A percentile compares a stretch with the other conserved stretches of the same genome.
Conservation (phyloP, 2,329 filamentous ascomycete genomes). For the Botrytis galanthina region DNA sequence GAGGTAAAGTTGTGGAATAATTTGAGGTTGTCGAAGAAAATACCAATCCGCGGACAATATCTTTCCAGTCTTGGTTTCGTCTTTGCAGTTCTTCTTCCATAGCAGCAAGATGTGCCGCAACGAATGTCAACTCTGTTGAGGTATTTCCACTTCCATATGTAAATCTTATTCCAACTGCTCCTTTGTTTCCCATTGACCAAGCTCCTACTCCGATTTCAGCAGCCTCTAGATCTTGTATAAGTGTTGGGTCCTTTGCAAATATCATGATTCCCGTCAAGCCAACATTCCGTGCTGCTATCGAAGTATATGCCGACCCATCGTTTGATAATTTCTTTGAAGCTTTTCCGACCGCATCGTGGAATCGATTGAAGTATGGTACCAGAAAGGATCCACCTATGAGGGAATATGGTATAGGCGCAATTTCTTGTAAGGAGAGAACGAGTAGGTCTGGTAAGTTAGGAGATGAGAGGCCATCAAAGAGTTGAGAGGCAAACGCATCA, state of each 20-base stretch:
- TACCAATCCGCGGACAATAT: conserved; percentile 74
- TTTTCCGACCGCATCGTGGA: conserved; percentile 68
- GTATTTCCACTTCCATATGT: conserved; percentile 48
- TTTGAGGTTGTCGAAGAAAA: conserved; percentile 54
- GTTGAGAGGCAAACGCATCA: conserved; percentile 66
- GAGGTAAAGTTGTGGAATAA: conserved; percentile 23
- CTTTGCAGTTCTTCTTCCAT: conserved; percentile 75
- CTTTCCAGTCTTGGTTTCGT: conserved; percentile 85
- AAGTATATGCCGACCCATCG: conserved; percentile 54
- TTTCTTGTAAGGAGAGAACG: conserved; percentile 75
- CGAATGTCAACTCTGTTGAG: conserved; percentile 73
- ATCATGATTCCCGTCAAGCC: conserved; percentile 90
- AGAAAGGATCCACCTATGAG: conserved; percentile 85
- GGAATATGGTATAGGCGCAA: conserved; percentile 78
- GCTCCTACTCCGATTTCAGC: conserved; percentile 82
- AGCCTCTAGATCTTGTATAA: conserved; percentile 66
- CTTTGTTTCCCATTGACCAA: conserved; percentile 92
- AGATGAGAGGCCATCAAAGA: conserved; percentile 58
- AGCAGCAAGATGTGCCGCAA: conserved; percentile 83
- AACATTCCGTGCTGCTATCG: conserved; percentile 69
- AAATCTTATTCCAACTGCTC: conserved; percentile 77
- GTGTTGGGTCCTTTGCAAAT: conserved; percentile 65
- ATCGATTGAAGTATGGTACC: conserved; percentile 69
- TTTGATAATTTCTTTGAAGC: conserved; percentile 50
- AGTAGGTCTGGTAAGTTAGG: conserved; percentile 63